These are phyloP conservation scores for Mycocentrospora acerina DNA, from an alignment of 2,329 filamentous ascomycete genomes.

Conservation along the genomic window DNA sequence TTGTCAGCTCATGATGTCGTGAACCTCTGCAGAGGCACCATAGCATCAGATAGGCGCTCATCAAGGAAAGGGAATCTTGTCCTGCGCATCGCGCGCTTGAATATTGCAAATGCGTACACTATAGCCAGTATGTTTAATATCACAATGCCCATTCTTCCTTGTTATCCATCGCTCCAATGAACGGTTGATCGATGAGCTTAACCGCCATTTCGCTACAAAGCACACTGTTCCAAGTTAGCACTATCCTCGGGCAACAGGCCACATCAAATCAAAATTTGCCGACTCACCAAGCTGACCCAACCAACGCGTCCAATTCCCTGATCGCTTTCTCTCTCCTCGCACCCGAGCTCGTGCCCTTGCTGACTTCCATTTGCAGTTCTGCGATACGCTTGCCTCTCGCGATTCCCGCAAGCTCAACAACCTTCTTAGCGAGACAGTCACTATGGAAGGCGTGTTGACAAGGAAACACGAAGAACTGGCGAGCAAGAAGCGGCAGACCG, in stretches of 20 bases:
- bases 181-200: slow-evolving; percentile 90
- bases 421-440: slow-evolving; percentile 84
- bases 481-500: slow-evolving; percentile 77
- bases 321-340: slow-evolving; percentile 78
- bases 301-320: slow-evolving; percentile 84
- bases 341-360: slow-evolving; percentile 70
- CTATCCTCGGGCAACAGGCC: not conserved
- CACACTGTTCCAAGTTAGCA: slow-evolving; percentile 60
- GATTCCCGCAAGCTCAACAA: slow-evolving; percentile 77
- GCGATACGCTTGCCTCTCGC: slow-evolving; percentile 77
- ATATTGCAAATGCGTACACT: too few relatives aligned
- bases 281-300: slow-evolving; percentile 82
- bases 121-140: too few relatives aligned
- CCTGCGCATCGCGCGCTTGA: too few relatives aligned
- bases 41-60: too few relatives aligned
- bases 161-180: slow-evolving; percentile 73
- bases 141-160: slow-evolving; percentile 73
- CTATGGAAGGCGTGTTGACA: slow-evolving; percentile 98
- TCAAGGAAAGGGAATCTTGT: too few relatives aligned
- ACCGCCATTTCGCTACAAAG: slow-evolving; percentile 94
- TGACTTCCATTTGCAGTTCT: slow-evolving; percentile 82
- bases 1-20: too few relatives aligned
- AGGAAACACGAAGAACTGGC: slow-evolving; percentile 97
- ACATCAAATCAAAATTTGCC: not conserved
- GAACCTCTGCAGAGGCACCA: too few relatives aligned